Conservation (phyloP, 805 yeast genomes). For the Lachancea meyersii region DNA sequence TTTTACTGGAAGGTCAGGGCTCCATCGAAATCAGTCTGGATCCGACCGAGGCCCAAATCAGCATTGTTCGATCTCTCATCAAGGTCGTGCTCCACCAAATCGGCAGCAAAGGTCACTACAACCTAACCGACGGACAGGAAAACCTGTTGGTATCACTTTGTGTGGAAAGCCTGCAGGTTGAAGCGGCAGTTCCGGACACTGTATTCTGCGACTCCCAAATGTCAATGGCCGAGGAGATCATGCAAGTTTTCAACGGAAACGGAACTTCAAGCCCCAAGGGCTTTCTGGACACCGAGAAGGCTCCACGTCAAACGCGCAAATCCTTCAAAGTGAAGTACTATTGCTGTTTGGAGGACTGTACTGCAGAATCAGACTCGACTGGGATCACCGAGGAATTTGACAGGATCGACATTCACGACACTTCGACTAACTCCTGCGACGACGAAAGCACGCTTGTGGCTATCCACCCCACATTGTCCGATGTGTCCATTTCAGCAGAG, state of each 20-base stretch:
- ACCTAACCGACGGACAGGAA: constrained; percentile 20
- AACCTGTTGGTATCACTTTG: constrained; percentile 23
- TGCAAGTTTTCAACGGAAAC: background rate
- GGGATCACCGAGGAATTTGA: constrained; percentile 25
- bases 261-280: background rate
- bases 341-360: constrained; percentile 14
- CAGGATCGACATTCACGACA: constrained; percentile 25
- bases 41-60: constrained; percentile 23
- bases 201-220: constrained; percentile 1
- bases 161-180: constrained; percentile 19
- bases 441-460: constrained; percentile 14
- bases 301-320: background rate
- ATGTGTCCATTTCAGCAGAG: constrained; percentile 16
- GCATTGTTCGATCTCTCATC: constrained; percentile 19
- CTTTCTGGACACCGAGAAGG: background rate
- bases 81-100: constrained; percentile 23
- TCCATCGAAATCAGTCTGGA: constrained; percentile 22
- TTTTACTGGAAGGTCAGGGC: constrained; percentile 25
- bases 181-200: constrained; percentile 9
- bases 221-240: background rate
- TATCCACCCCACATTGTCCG: constrained; percentile 4
- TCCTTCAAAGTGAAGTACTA: constrained; percentile 5
- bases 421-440: constrained; percentile 3
- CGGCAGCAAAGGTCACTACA: constrained; percentile 6
- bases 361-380: constrained; percentile 4